Evolutionary conservation across 768 basidiomycete species (phyloP), one percentile per base, ranked within the genome.

Genomic region (Collybia sp.): DNA sequence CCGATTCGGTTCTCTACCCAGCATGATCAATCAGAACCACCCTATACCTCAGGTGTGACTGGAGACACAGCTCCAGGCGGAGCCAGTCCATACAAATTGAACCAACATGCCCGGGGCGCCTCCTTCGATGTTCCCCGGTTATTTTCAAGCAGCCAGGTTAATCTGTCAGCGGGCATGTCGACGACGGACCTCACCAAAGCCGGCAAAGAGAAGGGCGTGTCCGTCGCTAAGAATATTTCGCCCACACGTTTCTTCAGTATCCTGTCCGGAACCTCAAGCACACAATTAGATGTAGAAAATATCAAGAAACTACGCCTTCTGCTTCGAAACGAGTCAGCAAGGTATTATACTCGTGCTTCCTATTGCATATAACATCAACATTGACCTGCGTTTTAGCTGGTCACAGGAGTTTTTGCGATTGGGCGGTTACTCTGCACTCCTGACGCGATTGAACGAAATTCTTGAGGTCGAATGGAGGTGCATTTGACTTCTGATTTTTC

Each of bases 401-500:
- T 85, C 96, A 11, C 77, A 90, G 54, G 83, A 84, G 37, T 98
- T 98, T 58, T 62, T 96, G 40, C 75, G 75, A 42, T 64, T 80
- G 17, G 91, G 93, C 12, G 96, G 96, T 1, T 99, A 98, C 57
- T 76, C 82, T 9, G 83, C 86, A 2, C 67, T 99, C 30, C 62
- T 97, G 35, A 88, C 84, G 0, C 74, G 92, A 44, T 67, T 98
- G 17, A 89, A 93, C 48, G 94, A 99, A 64, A 76, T 98, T 13
- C 74, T 99, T 1, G 89, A 93, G 55, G 82, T 97, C 31, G 96
- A 99, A 65, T 99, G 96, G 96, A 83, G 95, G 91, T 90, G 53
- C 49, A 81, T 69, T n/a, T 6, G 30, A n/a, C 16, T 34, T 16
- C 32, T 35, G 18, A 31, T 44, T 42, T 18, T 44, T 11, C 16